Conservation (phyloP, 1,139 yeast genomes). For the Pichia sp. region DNA sequence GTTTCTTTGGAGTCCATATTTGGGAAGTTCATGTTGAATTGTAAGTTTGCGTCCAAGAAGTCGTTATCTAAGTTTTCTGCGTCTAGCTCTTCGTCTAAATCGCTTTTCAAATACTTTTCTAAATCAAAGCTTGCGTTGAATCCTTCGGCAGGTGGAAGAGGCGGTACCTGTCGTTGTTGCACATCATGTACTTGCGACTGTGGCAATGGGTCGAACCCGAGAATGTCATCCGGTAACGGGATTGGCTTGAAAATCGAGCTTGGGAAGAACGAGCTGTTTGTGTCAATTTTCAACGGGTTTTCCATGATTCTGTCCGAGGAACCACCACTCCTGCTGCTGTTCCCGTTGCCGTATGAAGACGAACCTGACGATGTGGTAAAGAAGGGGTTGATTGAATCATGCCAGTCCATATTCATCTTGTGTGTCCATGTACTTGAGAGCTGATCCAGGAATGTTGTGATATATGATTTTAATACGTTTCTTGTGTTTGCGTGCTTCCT, state of each 20-base stretch:
- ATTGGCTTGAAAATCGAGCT: slow-evolving; percentile 29
- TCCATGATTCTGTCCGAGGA: neutral
- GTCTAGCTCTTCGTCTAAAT: slow-evolving; percentile 1
- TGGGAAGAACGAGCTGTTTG: neutral
- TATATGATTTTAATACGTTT: neutral
- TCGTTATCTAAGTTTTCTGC: slow-evolving; percentile 13
- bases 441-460: neutral
- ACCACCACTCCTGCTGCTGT: neutral
- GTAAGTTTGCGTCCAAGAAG: slow-evolving; percentile 14
- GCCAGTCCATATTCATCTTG: slow-evolving; percentile 12
- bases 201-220: slow-evolving; percentile 26
- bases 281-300: slow-evolving; percentile 11
- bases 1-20: slow-evolving; percentile 12
- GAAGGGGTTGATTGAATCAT: slow-evolving; percentile 15
- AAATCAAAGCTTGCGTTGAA: slow-evolving; percentile 9
- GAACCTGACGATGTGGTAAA: neutral
- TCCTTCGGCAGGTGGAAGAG: neutral
- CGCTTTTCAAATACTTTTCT: slow-evolving; percentile 16
- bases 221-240: slow-evolving; percentile 40
- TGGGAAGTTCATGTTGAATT: neutral
- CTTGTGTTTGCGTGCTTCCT: neutral
- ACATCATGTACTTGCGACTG: neutral
- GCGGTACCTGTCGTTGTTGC: neutral
- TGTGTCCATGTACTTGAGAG: neutral
- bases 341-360: neutral